Evolutionary conservation across 2,329 filamentous ascomycete species (phyloP).

Genomic region (Neopestalotiopsis clavispora): DNA sequence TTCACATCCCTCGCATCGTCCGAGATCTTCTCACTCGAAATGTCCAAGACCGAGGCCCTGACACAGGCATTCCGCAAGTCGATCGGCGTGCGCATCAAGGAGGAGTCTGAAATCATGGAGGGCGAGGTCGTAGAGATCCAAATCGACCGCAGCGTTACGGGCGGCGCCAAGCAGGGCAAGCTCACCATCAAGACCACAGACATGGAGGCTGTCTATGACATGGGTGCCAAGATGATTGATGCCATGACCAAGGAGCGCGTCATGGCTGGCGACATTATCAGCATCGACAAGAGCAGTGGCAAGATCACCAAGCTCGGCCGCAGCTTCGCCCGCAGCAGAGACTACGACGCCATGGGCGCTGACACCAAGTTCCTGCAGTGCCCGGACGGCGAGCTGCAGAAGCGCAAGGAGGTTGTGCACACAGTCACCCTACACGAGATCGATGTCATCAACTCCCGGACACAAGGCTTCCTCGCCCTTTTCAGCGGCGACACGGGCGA

Average conservation of each 20-base stretch:
- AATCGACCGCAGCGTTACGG: constrained; percentile 95
- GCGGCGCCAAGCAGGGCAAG: constrained; percentile 97
- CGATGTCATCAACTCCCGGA: constrained; percentile 98
- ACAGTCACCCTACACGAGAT: constrained; percentile 98
- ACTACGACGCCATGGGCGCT: constrained; percentile 98
- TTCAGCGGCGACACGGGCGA: constrained; percentile 98
- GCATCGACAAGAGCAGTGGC: constrained; percentile 96
- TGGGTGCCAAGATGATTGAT: constrained; percentile 99
- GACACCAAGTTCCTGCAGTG: constrained; percentile 99
- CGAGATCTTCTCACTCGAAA: constrained; percentile 98
- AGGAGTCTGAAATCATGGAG: constrained; percentile 99
- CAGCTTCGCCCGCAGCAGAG: constrained; percentile 90
- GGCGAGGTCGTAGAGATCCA: constrained; percentile 99
- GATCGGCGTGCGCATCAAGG: constrained; percentile 96
- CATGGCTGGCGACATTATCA: constrained; percentile 97
- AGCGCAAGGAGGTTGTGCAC: constrained; percentile 95
- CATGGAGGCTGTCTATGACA: constrained; percentile 99
- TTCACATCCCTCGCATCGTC: constrained; percentile 96
- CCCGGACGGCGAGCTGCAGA: constrained; percentile 95
- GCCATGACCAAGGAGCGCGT: constrained; percentile 99
- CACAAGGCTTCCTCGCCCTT: constrained; percentile 95
- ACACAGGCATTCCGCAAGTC: constrained; percentile 99
- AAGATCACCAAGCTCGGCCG: constrained; percentile 97
- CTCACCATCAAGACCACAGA: constrained; percentile 99
- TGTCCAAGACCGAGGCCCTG: constrained; percentile 98